Evolutionary conservation across 2,329 filamentous ascomycete species (phyloP), one percentile per base, ranked within the genome.

Genomic region (Microascus cirrosus): DNA sequence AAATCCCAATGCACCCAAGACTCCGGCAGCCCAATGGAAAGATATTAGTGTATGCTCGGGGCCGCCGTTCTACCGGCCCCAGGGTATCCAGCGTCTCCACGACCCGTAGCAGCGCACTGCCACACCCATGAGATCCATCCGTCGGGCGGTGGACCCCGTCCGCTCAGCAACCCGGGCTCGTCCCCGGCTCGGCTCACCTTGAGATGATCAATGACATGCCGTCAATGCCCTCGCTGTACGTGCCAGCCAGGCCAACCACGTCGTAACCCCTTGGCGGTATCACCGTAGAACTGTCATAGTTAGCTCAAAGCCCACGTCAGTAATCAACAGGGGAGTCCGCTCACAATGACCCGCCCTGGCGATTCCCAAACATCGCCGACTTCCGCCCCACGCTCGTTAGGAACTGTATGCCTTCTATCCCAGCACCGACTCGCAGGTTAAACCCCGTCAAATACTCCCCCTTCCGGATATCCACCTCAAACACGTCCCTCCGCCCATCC

Each of bases 381-480:
- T 86, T 88, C 65, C 92, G 82, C n/a, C 92, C 92, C 60, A 90
- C 74, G 65, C 86, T 96, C 1, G 94, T 97, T 70, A 96, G 74
- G 62, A 97, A 86, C 69, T 96, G 90, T 56, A 97, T 80, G 13
- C 86, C 93, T 69, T 96, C 90, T 63, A 97, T 86, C 84, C 88
- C 94, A 60, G 82, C 76, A 24, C 20, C 45, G 55, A 87, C 85
- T 63, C 91, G 80, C 56, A 97, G 76, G 64, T 87, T 82, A 69
- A 99, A 96, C 10, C 94, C 94, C 60, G 90, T 84, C 52, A 99
- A 77, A 61, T 89, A 87, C 73, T 99, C 94, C 58, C 92, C 91
- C 58, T 85, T 85, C 51, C 90, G 83, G 36, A 89, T 85, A 71
- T 97, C 92, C 64, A 97, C 78, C 18, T 87, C 79, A 72, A 96